Percentiles rank a stretch among this genome's conserved stretches.
phyloP scores from a whole-genome alignment of 2,329 filamentous ascomycete genomes.

The Orbilia ellipsospora region DNA sequence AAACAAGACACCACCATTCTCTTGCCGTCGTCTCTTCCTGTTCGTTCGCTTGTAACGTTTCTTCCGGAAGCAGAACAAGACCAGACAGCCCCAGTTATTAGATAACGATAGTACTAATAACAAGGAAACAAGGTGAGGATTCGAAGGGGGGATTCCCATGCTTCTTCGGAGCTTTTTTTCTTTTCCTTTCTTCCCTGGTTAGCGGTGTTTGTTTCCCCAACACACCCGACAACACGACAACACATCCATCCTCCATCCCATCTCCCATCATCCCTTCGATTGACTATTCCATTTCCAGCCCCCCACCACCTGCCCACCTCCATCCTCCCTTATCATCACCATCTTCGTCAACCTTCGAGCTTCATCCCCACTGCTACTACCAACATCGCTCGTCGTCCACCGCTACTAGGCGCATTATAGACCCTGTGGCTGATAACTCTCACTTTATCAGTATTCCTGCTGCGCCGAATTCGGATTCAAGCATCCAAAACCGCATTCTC shows the following conservation, averaged over 20 bases:
- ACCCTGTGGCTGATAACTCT: conserved; percentile 6
- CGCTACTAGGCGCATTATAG: conserved; percentile 1
- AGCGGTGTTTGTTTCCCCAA: conserved; percentile 10
- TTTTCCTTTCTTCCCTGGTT: neutral
- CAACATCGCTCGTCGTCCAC: conserved; percentile 2
- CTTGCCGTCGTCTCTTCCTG: no score
- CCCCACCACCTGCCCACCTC: neutral
- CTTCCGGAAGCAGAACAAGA: no score
- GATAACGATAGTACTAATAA: no score
- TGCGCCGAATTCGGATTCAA: neutral
- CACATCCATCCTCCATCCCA: conserved; percentile 17
- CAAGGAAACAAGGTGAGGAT: conserved; percentile 23
- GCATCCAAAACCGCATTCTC: conserved; percentile 20
- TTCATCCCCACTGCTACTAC: neutral
- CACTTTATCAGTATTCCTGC: neutral
- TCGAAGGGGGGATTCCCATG: conserved; percentile 21
- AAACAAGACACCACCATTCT: no score
- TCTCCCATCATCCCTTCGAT: neutral
- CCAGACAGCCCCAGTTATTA: no score
- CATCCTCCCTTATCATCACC: neutral
- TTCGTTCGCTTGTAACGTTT: no score
- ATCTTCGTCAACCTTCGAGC: conserved; percentile 5
- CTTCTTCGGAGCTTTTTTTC: no score
- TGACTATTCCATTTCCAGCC: neutral
- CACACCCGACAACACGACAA: conserved; percentile 28